phyloP scores from a whole-genome alignment of 805 yeast species.

The Pichia manshurica region DNA sequence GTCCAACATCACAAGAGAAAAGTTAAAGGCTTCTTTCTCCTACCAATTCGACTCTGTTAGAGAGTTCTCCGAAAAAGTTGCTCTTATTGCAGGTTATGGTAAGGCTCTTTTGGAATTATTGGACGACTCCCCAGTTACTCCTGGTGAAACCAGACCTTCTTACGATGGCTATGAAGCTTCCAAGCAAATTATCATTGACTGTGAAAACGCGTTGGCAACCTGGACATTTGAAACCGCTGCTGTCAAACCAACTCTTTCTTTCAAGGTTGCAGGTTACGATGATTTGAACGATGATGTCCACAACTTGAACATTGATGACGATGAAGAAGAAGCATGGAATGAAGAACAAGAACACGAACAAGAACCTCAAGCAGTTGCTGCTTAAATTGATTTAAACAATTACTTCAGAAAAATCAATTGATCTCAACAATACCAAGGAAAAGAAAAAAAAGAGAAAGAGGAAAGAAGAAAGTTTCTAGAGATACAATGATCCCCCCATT shows the following conservation, averaged over 20 bases:
- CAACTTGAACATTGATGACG: conserved; percentile 45
- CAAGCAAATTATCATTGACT: conserved; percentile 79
- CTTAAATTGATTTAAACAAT: too few species aligned
- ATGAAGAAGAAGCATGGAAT: conserved; percentile 44
- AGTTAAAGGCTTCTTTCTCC: conserved; percentile 76
- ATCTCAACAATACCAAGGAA: not conserved
- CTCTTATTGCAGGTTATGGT: conserved; percentile 85
- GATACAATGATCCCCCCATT: too few species aligned
- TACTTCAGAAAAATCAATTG: not conserved
- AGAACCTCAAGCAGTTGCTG: conserved; percentile 20
- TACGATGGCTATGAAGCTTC: conserved; percentile 87
- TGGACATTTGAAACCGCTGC: conserved; percentile 84
- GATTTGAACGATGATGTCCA: conserved; percentile 45
- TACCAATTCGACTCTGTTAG: conserved; percentile 81
- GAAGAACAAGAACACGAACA: conserved; percentile 13
- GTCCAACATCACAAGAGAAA: conserved; percentile 82
- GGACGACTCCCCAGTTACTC: conserved; percentile 82
- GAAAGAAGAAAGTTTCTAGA: not conserved
- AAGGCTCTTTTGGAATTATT: conserved; percentile 76
- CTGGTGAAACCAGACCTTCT: conserved; percentile 88
- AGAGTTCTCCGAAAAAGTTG: conserved; percentile 81
- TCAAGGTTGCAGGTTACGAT: conserved; percentile 42
- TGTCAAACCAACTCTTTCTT: conserved; percentile 74
- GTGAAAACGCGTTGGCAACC: conserved; percentile 74
- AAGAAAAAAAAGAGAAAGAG: not conserved